Conservation (phyloP, 495 filamentous ascomycete species). For the Clavariopsis aquatica region DNA sequence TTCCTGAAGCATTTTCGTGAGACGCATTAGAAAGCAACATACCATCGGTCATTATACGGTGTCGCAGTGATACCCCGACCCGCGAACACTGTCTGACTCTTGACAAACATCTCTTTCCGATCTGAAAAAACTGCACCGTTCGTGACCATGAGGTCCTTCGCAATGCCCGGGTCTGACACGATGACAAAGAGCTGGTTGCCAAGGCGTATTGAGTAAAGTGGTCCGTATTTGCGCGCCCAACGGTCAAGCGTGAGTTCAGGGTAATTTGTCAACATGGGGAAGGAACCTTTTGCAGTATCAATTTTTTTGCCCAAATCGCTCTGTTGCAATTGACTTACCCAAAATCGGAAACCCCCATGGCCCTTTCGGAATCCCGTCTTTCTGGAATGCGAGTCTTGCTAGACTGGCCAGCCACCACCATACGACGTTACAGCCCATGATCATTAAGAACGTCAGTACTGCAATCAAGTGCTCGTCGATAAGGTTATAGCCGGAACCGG, state of each 20-base stretch:
- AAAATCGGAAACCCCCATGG: slow-evolving; percentile 13
- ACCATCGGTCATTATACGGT: slow-evolving; percentile 2
- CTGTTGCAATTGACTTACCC: neutral
- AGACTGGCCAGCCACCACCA: neutral
- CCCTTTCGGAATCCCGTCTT: neutral
- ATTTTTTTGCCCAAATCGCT: neutral
- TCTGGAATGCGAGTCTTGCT: neutral
- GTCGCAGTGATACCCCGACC: slow-evolving; percentile 4
- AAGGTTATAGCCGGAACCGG: neutral
- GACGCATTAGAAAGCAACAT: neutral
- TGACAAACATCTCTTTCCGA: slow-evolving; percentile 12
- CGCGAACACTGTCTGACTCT: slow-evolving; percentile 8
- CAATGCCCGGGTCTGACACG: slow-evolving; percentile 10
- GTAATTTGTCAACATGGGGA: slow-evolving; percentile 6
- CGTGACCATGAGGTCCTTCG: slow-evolving; percentile 5
- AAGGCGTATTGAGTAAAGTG: neutral
- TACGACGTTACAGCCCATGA: neutral
- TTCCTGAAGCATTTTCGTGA: neutral
- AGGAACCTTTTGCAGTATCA: neutral
- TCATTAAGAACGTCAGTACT: neutral
- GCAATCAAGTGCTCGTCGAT: neutral
- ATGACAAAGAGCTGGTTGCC: slow-evolving; percentile 13
- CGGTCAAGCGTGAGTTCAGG: slow-evolving; percentile 12
- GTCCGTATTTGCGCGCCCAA: slow-evolving; percentile 17
- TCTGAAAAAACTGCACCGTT: slow-evolving; percentile 9